Conservation (phyloP, 768 basidiomycete genomes). For the Xanthoconium purpureum region DNA sequence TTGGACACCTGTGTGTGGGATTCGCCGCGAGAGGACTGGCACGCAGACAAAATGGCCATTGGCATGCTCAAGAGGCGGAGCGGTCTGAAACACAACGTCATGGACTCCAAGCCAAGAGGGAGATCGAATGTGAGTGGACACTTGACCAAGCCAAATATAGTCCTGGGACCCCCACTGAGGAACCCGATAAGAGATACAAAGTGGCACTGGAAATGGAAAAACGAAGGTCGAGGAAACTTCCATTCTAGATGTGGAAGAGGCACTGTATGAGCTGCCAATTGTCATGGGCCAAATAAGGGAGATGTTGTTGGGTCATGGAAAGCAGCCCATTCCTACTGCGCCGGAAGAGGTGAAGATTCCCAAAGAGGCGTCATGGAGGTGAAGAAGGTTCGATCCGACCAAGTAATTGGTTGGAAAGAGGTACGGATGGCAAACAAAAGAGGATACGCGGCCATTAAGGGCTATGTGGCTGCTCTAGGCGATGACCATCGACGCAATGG, state of each 20-base stretch:
- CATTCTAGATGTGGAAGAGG: slow-evolving; percentile 13
- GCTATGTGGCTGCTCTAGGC: neutral
- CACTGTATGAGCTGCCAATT: neutral
- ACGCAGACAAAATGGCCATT: neutral
- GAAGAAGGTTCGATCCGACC: slow-evolving; percentile 3
- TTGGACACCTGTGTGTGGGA: neutral
- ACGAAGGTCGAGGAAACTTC: slow-evolving; percentile 11
- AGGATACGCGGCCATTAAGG: neutral
- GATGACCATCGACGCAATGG: neutral
- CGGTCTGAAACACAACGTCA: neutral
- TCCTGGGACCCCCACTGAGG: neutral
- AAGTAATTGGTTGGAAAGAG: slow-evolving; percentile 6
- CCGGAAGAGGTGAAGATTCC: slow-evolving; percentile 1
- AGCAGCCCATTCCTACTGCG: neutral
- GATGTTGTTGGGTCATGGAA: slow-evolving; percentile 6
- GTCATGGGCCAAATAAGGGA: neutral
- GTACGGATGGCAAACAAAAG: neutral
- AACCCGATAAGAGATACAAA: slow-evolving; percentile 7
- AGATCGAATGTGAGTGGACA: neutral
- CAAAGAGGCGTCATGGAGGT: slow-evolving; percentile 4
- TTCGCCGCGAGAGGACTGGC: neutral
- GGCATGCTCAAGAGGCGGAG: neutral
- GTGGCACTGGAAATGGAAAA: slow-evolving; percentile 14
- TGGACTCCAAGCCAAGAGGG: neutral
- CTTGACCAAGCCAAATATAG: slow-evolving; percentile 3